These are phyloP conservation scores for Taphrina deformans DNA, from an alignment of 1,139 yeast species.

Conservation along the genomic window DNA sequence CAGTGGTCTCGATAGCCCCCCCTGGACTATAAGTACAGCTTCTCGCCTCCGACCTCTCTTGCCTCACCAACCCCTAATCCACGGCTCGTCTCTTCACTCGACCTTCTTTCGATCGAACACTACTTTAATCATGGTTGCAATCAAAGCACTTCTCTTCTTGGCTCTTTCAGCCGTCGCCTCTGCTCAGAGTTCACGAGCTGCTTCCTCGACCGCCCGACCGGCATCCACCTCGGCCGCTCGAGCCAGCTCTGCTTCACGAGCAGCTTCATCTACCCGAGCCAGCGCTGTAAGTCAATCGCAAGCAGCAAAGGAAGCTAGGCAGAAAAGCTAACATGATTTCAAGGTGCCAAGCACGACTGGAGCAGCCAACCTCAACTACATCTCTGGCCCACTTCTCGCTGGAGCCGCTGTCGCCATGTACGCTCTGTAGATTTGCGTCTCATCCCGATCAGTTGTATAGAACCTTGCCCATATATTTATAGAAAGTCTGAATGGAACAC, in stretches of 20 bases:
- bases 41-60: background rate
- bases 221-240: conserved; percentile 14
- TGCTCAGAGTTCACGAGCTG: conserved; percentile 13
- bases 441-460: background rate
- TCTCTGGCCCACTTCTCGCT: conserved; percentile 27
- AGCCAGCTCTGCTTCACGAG: conserved; percentile 20
- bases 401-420: conserved; percentile 32
- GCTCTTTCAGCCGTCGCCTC: conserved; percentile 26
- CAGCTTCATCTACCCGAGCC: conserved; percentile 7
- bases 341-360: conserved; percentile 8
- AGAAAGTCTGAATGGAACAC: background rate
- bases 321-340: too few relatives aligned
- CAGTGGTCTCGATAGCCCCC: background rate
- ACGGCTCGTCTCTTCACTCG: background rate
- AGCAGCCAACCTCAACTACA: conserved; percentile 24
- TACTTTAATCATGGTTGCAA: conserved; percentile 15
- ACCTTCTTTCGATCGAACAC: background rate
- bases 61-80: background rate
- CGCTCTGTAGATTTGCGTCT: conserved; percentile 4
- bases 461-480: background rate
- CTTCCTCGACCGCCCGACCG: conserved; percentile 7
- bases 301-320: too few relatives aligned
- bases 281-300: background rate
- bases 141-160: conserved; percentile 30
- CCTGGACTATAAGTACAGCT: background rate